phyloP scores from a whole-genome alignment of 495 filamentous ascomycete genomes.

The Neurospora sp. region DNA sequence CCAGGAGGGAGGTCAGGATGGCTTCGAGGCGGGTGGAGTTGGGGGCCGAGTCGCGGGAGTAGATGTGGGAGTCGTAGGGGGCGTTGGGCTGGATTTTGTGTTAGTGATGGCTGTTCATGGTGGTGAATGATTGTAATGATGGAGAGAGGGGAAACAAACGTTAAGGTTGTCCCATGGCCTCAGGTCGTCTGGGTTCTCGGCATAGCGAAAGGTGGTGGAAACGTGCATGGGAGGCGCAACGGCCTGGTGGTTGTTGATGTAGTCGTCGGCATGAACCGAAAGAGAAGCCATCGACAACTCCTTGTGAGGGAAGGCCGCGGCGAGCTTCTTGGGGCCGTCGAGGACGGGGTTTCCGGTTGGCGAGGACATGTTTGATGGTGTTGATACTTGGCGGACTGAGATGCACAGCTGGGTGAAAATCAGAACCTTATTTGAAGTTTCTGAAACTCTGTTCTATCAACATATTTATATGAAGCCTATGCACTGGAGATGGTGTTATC shows the following conservation, averaged over 20 bases:
- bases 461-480: not conserved
- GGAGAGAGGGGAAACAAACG: no score
- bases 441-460: not conserved
- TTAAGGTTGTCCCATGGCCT: conserved; percentile 34
- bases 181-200: conserved; percentile 53
- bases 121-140: no score
- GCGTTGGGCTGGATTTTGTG: conserved; percentile 23
- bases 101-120: not conserved
- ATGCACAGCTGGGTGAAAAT: not conserved
- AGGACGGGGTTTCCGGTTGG: not conserved
- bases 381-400: not conserved
- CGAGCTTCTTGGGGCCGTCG: conserved; percentile 17
- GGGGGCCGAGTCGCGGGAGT: conserved; percentile 67
- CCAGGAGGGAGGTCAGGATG: conserved; percentile 61
- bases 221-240: conserved; percentile 81
- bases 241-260: conserved; percentile 57
- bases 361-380: not conserved
- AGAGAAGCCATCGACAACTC: conserved; percentile 51
- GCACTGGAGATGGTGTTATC: not conserved
- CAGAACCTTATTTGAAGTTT: not conserved
- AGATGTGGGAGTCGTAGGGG: conserved; percentile 49
- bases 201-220: conserved; percentile 81
- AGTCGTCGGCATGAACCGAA: conserved; percentile 81
- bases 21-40: conserved; percentile 77
- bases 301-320: conserved; percentile 14